Base-by-base conservation (phyloP, 2,329 filamentous ascomycete species). In the Stagonosporopsis chrysanthemi region DNA sequence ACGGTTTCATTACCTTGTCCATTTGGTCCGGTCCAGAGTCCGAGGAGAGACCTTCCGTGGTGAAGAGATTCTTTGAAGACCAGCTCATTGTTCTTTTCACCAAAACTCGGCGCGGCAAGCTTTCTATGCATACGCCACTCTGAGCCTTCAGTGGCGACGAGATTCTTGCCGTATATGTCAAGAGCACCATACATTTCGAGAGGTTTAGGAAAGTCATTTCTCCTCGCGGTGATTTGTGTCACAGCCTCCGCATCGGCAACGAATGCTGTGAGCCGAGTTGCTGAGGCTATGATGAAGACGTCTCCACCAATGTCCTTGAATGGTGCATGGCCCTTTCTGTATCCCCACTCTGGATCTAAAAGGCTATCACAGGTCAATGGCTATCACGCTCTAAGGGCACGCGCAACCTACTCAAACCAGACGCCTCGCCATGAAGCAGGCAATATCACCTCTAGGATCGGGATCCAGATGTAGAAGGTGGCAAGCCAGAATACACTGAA, bases 61-160 rank as follows among this genome's bases (percentile, higher is more conserved):
- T 80, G 77, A 52, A 89, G 78, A 1, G 84, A 82, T 70, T 90
- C 87, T 8, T 77, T 78, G 74, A 88, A 91, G 1, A 90, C 86
- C 24, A 90, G 73, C 14, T 82, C 80, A 54, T 90, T 88, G 73
- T 91, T 93, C 76, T 84, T 87, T 78, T 94, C 90, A 55, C 88
- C 91, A 75, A 94, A 93, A 4, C 86, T 86, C 0, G 89, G 86
- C 26, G 87, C 85, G 0, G 87, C 89, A 40, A 88, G 83, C 75
- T 90, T 91, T 60, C 90, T 84, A 72, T 94, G 90, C 75, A 85
- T 82, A 29, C 87, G 86, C 90, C 90, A 94, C 26, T 83, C 76
- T 1, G 79, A 71, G 1, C 90, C 90, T 73, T 93, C 90, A 2
- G 88, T 86, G 0, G 86, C 86, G 22, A 93, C 76, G 1, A 93